Evolutionary conservation across 1,284 basidiomycete species (phyloP), one percentile per base, ranked within the genome.

Genomic region (Calocybe gambosa): DNA sequence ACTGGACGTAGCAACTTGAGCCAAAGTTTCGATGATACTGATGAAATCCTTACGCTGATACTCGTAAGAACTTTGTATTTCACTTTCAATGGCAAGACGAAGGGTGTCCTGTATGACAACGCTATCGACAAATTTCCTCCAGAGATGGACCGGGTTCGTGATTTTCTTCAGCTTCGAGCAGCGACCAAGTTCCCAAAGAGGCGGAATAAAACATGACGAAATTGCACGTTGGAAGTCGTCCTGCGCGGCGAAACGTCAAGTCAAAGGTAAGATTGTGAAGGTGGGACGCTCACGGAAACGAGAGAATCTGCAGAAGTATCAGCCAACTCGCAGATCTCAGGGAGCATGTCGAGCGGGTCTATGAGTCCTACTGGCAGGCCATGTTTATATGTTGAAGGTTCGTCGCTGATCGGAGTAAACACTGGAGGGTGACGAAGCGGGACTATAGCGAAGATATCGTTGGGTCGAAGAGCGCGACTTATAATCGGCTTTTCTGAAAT

Each of bases 301-400:
- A 36, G 34, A 12, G 19, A 26, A 16, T 26, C 43, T 18, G 21
- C 43, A 31, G 8, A 34, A 28, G 45, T 38, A 19, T 58, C 56
- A 1, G 50, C 41, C 3, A 62, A 54, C 40, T 71, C 65, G 49
- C 66, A 73, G 25, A 72, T 55, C 35, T 59, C 60, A 4, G 73
- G 70, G n/a, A 67, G 45, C 72, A 75, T 74, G 54, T 74, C 73
- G 5, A 73, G 59, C 6, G 73, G 73, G 52, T 75, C 73, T 12
- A 73, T 57, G 21, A 74, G 64, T 31, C 65, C 68, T 25, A 73
- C 64, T 13, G 57, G 49, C 13, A 53, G 53, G 15, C 70, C 70
- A 49, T 66, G 60, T 35, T 62, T 63, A 39, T 52, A 57, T 6
- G 42, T 20, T 6, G 36, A 25, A 6, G 35, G 25, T 25, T 52